Evolutionary conservation across 179 eudicot genomes (phyloP), one percentile per base, ranked within the genome.

Genomic region (Drosera spatulata): DNA sequence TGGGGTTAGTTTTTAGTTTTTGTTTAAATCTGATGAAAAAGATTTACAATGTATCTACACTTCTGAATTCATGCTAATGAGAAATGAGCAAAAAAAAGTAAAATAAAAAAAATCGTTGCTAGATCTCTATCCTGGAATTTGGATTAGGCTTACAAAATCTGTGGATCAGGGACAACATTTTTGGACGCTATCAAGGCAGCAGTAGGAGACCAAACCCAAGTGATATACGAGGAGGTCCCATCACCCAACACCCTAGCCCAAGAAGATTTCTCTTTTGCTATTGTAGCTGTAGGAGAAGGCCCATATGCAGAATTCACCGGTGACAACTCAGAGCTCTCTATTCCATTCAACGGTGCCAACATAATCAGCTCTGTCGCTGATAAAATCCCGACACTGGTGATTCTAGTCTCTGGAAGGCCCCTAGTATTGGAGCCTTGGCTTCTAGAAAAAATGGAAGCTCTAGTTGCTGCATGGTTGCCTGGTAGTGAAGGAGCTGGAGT

Each of bases 391-490:
- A 87, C 91, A 45, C 69, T 87, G 45, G 76, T 65, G 44, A 79
- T 84, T 71, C 67, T 88, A 42, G 64, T 88, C 39, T 80, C 93
- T 39, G 96, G 96, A 10, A 82, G 93, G 62, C 93, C 96, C 38
- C 60, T 88, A 69, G 82, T 85, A 55, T 39, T 88, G 61, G 81
- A 82, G 66, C 79, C 89, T 37, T 59, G 55, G 69, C 74, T 84
- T 59, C 55, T 88, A 71, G 85, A 81, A 15, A 85, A 79, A 61
- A 69, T 81, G 10, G 85, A 88, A 44, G 89, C 82, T 41, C 51
- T 88, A 37, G 78, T 83, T 56, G 96, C 84, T 61, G 93, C 91
- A 69, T 88, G 89, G 85, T 69, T 88, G 69, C 96, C 96, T 60
- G 96, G 96, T 52, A 82, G 71, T 14, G 96, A 88, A 74, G 96